A percentile compares a stretch with the other conserved stretches of the same genome.
Evolutionary conservation across 352 stramenopile genomes (phyloP).

Genomic region (Phytophthora hybrid): DNA sequence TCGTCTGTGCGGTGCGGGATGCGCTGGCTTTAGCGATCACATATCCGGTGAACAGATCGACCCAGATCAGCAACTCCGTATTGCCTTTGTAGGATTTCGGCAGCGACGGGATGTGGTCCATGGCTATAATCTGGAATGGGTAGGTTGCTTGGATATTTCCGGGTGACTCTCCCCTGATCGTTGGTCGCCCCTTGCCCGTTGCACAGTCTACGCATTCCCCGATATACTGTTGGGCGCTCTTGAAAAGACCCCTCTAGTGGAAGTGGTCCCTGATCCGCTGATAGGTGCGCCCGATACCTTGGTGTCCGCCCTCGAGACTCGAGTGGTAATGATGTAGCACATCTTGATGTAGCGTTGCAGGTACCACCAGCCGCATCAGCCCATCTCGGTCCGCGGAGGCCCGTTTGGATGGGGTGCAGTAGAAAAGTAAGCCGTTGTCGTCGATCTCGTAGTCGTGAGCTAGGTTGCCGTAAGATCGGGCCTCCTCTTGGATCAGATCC

Average conservation of each 20-base stretch:
- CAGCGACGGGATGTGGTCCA: background rate
- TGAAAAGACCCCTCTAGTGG: conserved; percentile 12
- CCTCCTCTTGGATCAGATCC: background rate
- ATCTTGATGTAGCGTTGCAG: conserved; percentile 13
- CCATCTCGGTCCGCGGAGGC: background rate
- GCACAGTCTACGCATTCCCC: conserved; percentile 16
- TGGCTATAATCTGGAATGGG: background rate
- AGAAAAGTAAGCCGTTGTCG: conserved; percentile 5
- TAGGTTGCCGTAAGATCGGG: background rate
- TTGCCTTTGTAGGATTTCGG: background rate
- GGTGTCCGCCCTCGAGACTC: conserved; percentile 8
- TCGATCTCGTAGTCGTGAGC: conserved; percentile 2
- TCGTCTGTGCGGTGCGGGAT: too few relatives aligned
- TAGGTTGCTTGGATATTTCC: background rate
- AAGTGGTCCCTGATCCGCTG: conserved; percentile 6
- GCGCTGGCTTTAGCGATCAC: too few relatives aligned
- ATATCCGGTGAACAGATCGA: too few relatives aligned
- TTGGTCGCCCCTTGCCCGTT: background rate
- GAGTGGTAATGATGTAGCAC: conserved; percentile 21
- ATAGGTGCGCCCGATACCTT: conserved; percentile 7
- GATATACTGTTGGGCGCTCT: conserved; percentile 4
- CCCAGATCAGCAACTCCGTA: background rate
- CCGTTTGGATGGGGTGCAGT: background rate
- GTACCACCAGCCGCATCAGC: background rate
- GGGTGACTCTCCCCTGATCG: background rate